Evolutionary conservation across 169 alveolate genomes (phyloP).

Genomic region (Toxoplasma gondii): DNA sequence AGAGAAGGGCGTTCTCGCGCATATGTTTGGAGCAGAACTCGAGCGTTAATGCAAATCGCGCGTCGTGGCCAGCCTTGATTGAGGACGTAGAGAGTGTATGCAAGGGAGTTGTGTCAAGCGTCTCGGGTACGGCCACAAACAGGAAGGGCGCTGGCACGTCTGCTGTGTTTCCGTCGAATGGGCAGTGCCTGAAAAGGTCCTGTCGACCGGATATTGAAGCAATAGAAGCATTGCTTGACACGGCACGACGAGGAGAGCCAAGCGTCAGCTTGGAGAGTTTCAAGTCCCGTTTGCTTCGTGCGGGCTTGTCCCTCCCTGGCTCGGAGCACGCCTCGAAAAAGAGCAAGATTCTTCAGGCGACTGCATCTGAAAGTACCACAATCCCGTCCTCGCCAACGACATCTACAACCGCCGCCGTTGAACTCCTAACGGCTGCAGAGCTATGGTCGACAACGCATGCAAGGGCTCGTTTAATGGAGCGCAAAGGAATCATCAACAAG

Average conservation of each 20-base stretch:
- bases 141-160: too few species aligned
- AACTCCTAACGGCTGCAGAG: background rate
- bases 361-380: background rate
- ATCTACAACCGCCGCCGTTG: background rate
- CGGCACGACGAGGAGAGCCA: background rate
- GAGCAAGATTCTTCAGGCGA: constrained; percentile 8
- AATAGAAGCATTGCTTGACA: background rate
- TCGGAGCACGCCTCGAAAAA: background rate
- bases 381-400: constrained; percentile 2
- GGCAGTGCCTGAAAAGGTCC: background rate
- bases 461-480: background rate
- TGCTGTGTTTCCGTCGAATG: background rate
- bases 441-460: background rate
- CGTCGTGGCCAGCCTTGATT: too few species aligned
- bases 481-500: background rate
- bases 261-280: background rate
- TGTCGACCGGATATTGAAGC: background rate
- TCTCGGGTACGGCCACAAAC: too few species aligned
- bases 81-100: too few species aligned
- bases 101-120: too few species aligned
- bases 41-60: background rate
- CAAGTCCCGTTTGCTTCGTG: background rate
- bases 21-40: background rate
- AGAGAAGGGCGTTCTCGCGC: background rate
- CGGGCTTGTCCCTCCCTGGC: background rate